Conservation (phyloP, 1,284 basidiomycete genomes). For the Pascua sp. region DNA sequence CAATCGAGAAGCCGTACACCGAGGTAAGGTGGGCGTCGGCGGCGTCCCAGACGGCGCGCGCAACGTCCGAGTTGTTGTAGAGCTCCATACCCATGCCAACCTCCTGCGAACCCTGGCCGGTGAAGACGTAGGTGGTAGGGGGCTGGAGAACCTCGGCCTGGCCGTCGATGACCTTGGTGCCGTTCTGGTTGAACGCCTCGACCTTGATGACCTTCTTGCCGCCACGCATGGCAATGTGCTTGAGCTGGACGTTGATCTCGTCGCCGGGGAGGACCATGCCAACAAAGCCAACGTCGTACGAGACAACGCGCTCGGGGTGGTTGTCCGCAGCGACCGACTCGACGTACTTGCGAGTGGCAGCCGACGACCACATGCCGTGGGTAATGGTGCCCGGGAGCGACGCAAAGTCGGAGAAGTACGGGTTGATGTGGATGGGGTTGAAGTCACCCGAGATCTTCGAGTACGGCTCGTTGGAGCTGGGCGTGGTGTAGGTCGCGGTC, state of each 20-base stretch:
- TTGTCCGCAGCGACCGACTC: constrained; percentile 94
- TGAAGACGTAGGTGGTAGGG: constrained; percentile 93
- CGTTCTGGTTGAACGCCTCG: constrained; percentile 77
- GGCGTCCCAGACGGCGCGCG: constrained; percentile 93
- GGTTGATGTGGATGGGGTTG: constrained; percentile 92
- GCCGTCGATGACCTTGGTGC: constrained; percentile 88
- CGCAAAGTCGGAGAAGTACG: constrained; percentile 94
- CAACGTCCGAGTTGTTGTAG: constrained; percentile 86
- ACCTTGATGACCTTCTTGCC: constrained; percentile 91
- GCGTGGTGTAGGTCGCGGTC: constrained; percentile 64
- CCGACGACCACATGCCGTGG: constrained; percentile 95
- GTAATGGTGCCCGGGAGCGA: constrained; percentile 94
- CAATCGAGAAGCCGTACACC: constrained; percentile 93
- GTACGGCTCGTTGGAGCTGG: constrained; percentile 88
- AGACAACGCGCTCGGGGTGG: constrained; percentile 79
- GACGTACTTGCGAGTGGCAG: constrained; percentile 86
- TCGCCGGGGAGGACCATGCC: constrained; percentile 98
- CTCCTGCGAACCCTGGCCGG: constrained; percentile 97
- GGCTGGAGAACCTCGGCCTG: constrained; percentile 90
- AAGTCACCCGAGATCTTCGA: constrained; percentile 95
- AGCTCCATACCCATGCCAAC: constrained; percentile 99
- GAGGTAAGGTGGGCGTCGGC: constrained; percentile 89
- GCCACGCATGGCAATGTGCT: constrained; percentile 83
- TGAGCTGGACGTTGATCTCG: constrained; percentile 80
- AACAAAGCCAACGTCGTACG: constrained; percentile 89